A percentile compares a stretch with the other conserved stretches of the same genome.
phyloP scores from a whole-genome alignment of 371 early-diverging fungal species.

The Mortierella polycephala region DNA sequence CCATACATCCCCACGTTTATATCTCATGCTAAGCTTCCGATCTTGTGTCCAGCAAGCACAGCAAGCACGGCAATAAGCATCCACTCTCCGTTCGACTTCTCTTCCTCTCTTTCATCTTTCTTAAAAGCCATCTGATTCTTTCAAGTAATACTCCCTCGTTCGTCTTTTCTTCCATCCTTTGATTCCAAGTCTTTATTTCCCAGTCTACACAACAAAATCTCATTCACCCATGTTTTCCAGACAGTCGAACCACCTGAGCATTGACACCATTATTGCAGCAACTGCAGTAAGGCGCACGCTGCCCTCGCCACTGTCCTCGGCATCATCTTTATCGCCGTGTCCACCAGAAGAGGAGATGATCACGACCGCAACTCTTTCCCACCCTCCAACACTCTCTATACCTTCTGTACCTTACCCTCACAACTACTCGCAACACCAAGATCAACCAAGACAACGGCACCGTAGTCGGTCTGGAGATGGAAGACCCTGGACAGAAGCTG shows the following conservation, averaged over 20 bases:
- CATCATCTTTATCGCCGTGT: constrained; percentile 16
- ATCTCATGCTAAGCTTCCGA: not conserved
- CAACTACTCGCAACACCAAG: constrained; percentile 21
- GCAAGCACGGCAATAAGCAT: no score
- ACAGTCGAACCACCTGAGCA: constrained; percentile 26
- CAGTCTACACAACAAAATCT: not conserved
- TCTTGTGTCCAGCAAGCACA: not conserved
- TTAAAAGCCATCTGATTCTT: no score
- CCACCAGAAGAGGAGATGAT: constrained; percentile 36
- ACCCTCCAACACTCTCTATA: constrained; percentile 40
- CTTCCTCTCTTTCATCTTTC: no score
- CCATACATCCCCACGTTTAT: not conserved
- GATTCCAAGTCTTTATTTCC: no score
- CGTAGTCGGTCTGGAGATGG: constrained; percentile 28
- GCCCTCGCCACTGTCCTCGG: constrained; percentile 45
- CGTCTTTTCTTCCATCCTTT: no score
- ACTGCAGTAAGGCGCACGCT: constrained; percentile 18
- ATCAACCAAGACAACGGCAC: constrained; percentile 17
- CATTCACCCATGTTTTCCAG: constrained; percentile 10
- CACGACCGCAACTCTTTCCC: constrained; percentile 39
- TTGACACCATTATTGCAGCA: constrained; percentile 25
- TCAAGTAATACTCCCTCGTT: no score
- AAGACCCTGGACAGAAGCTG: constrained; percentile 2
- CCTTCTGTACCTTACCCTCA: constrained; percentile 30
- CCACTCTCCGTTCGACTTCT: no score